These are phyloP conservation scores for Diaporthe longicolla DNA, from an alignment of 2,329 filamentous ascomycete species.

Conservation along the genomic window DNA sequence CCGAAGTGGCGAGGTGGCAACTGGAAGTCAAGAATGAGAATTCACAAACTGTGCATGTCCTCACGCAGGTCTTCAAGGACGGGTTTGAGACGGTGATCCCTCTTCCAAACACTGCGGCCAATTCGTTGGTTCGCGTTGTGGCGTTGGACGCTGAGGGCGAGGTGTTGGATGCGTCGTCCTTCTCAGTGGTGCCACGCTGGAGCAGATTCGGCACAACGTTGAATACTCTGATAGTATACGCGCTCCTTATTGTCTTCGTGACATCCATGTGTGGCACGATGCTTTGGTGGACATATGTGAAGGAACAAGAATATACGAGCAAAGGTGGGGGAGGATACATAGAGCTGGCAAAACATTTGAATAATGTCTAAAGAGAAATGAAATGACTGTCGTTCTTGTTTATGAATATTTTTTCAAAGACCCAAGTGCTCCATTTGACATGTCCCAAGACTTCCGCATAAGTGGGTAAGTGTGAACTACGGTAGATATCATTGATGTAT, in stretches of 20 bases:
- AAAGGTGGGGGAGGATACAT: not conserved
- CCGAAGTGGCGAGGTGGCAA: slow-evolving; percentile 42
- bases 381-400: not conserved
- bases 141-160: slow-evolving; percentile 34
- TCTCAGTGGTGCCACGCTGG: slow-evolving; percentile 37
- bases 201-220: slow-evolving; percentile 31
- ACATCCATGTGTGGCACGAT: slow-evolving; percentile 32
- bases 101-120: slow-evolving; percentile 35
- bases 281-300: slow-evolving; percentile 38
- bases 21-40: slow-evolving; percentile 40
- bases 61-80: slow-evolving; percentile 39
- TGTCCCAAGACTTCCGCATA: no score
- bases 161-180: slow-evolving; percentile 35
- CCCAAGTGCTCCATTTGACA: not conserved
- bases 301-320: not conserved
- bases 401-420: no score
- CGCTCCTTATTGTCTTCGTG: slow-evolving; percentile 17
- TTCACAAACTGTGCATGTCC: slow-evolving; percentile 24
- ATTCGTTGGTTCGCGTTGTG: slow-evolving; percentile 35
- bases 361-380: slow-evolving; percentile 1
- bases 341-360: not conserved
- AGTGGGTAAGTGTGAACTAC: not conserved
- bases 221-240: slow-evolving; percentile 30
- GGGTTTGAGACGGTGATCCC: slow-evolving; percentile 43
- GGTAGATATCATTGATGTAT: no score